Evolutionary conservation across 2,329 filamentous ascomycete genomes (phyloP).

Genomic region (Penicillium sp.): DNA sequence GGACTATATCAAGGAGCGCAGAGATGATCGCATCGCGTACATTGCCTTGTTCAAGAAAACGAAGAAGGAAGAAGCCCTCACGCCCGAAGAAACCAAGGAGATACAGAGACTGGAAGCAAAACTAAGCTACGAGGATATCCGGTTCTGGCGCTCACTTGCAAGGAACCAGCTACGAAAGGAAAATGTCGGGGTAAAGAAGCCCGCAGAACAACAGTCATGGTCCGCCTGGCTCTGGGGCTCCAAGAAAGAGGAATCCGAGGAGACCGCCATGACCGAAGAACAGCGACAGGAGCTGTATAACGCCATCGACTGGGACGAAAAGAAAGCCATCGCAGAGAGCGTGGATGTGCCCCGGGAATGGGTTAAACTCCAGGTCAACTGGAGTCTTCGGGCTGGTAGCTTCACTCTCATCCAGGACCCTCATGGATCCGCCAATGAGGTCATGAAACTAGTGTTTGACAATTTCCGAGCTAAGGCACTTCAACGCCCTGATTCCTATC

Average conservation of each 20-base stretch:
- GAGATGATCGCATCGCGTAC: slow-evolving; percentile 80
- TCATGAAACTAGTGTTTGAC: slow-evolving; percentile 87
- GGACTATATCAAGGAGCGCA: slow-evolving; percentile 85
- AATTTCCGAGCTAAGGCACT: slow-evolving; percentile 84
- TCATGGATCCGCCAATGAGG: slow-evolving; percentile 66
- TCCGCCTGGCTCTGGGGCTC: slow-evolving; percentile 83
- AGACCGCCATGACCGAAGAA: slow-evolving; percentile 84
- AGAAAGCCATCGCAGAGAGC: slow-evolving; percentile 74
- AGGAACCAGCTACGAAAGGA: slow-evolving; percentile 93
- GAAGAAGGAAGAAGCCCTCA: slow-evolving; percentile 62
- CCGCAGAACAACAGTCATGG: slow-evolving; percentile 71
- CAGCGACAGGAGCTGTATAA: slow-evolving; percentile 94
- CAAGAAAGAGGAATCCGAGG: slow-evolving; percentile 63
- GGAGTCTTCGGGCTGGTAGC: slow-evolving; percentile 87
- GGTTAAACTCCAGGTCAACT: slow-evolving; percentile 83
- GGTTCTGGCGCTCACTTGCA: slow-evolving; percentile 92
- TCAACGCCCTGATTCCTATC: slow-evolving; percentile 80
- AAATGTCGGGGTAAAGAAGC: slow-evolving; percentile 75
- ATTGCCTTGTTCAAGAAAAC: slow-evolving; percentile 95
- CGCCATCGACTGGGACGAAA: slow-evolving; percentile 97
- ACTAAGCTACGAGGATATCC: slow-evolving; percentile 83
- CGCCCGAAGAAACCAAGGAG: slow-evolving; percentile 61
- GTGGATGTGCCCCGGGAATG: slow-evolving; percentile 86
- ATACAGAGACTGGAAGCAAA: slow-evolving; percentile 74
- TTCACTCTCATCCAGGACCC: slow-evolving; percentile 85